Conservation (phyloP, 352 stramenopile species). For the Thraustochytrium sp. region DNA sequence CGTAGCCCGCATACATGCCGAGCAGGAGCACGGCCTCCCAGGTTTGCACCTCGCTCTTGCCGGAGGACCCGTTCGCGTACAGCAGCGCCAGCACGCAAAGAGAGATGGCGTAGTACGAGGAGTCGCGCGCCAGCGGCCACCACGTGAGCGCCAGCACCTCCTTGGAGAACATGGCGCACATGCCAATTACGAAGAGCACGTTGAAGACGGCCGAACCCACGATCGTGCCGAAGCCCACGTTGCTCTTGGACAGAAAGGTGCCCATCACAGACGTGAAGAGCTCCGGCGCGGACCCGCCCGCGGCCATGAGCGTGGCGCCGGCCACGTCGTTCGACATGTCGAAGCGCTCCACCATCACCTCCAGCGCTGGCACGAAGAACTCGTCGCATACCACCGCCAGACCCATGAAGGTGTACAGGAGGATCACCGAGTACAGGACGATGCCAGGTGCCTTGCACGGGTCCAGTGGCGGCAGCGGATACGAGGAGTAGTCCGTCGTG, state of each 20-base stretch:
- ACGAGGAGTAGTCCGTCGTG: neutral
- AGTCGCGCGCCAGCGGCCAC: slow-evolving; percentile 68
- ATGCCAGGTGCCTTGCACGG: neutral
- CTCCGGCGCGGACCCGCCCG: slow-evolving; percentile 65
- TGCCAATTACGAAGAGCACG: slow-evolving; percentile 72
- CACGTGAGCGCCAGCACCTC: slow-evolving; percentile 59
- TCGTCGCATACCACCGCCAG: slow-evolving; percentile 57
- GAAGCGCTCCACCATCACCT: slow-evolving; percentile 52
- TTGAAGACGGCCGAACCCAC: slow-evolving; percentile 75
- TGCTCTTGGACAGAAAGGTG: slow-evolving; percentile 63
- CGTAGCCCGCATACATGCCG: slow-evolving; percentile 63
- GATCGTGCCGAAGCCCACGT: slow-evolving; percentile 75
- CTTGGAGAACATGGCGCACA: slow-evolving; percentile 59
- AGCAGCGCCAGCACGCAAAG: slow-evolving; percentile 54
- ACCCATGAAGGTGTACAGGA: slow-evolving; percentile 49
- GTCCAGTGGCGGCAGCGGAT: neutral
- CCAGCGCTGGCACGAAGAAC: slow-evolving; percentile 71
- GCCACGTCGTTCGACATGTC: slow-evolving; percentile 55
- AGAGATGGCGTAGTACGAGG: slow-evolving; percentile 60
- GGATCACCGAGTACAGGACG: slow-evolving; percentile 2
- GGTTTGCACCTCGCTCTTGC: slow-evolving; percentile 48
- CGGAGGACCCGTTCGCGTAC: neutral
- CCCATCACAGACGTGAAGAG: slow-evolving; percentile 66
- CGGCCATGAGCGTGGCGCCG: slow-evolving; percentile 71
- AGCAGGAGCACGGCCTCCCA: slow-evolving; percentile 63